Evolutionary conservation across 331 rosid species (phyloP).

Genomic region (Acacia pycnantha): DNA sequence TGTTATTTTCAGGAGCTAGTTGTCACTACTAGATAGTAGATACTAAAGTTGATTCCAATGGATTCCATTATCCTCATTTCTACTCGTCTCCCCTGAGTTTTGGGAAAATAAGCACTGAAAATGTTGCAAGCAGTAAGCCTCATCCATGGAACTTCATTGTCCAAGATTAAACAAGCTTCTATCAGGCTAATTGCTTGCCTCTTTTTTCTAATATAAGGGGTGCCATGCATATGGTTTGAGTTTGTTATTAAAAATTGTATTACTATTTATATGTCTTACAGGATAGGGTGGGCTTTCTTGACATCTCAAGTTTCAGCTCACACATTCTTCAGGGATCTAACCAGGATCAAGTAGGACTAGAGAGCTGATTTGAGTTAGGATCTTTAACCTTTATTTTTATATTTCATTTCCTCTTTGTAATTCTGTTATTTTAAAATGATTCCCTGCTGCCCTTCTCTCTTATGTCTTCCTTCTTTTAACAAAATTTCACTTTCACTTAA

Average conservation of each 20-base stretch:
- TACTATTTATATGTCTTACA: not conserved
- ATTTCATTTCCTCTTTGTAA: not conserved
- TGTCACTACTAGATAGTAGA: not conserved
- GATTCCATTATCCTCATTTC: not conserved
- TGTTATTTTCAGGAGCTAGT: not conserved
- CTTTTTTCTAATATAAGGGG: not conserved
- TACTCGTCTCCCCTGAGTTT: not conserved
- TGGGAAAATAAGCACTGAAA: not conserved
- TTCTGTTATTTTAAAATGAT: not conserved
- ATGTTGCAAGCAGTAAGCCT: not conserved
- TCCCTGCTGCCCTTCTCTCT: not conserved
- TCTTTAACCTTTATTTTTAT: not conserved
- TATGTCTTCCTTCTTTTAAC: not conserved
- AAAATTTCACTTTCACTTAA: not conserved
- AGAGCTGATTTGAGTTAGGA: not conserved
- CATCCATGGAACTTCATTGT: not conserved
- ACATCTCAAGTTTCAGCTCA: not conserved
- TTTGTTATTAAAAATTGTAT: not conserved
- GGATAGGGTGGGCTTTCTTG: not conserved
- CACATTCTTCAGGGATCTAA: not conserved
- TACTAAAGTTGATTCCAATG: not conserved
- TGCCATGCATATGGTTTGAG: not conserved
- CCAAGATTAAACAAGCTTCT: not conserved
- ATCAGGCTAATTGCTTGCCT: not conserved
- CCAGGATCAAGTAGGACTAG: not conserved